Base-by-base conservation (phyloP, 1,284 basidiomycete species). In the Volvariella volvacea region DNA sequence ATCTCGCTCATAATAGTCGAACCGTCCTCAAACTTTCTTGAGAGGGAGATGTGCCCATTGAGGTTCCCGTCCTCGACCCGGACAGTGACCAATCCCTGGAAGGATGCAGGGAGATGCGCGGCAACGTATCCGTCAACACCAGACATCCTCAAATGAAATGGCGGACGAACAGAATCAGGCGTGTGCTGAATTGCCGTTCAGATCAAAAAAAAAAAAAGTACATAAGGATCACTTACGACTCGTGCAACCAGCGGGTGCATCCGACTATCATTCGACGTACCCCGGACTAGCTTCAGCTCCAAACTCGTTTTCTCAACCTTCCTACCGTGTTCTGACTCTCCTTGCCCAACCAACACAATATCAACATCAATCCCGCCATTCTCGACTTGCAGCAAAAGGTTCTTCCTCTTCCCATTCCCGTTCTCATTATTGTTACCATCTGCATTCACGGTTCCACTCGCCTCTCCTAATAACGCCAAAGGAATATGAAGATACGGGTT, bases 281-380 rank as follows among this genome's bases (percentile, higher is more conserved):
- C 34, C 8, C 7, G n/a, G 8, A n/a, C 15, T n/a, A 36, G n/a
- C n/a, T 15, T 36, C 6, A 36, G 19, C 34, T 36, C 34, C 34
- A 36, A 15, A 36, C 8, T 16, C 8, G 34, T 36, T n/a, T 36
- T 36, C 14, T 36, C 34, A 36, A 16, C 34, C 34, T 20, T 36
- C 7, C 34, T n/a, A n/a, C n/a, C n/a, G n/a, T n/a, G n/a, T n/a
- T n/a, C 30, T 9, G n/a, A 31, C 30, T n/a, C 30, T 9, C n/a
- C 9, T 9, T 9, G 30, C 9, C 39, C 39, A 22, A 62, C 52
- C 32, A 70, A 52, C 48, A 60, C 55, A 17, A 68, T 55, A 41
- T 65, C 58, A 1, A 65, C 63, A 40, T 70, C 60, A 31, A 70
- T 66, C 1, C 63, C 64, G 1, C 68, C 68, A 44, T 67, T 65